Conservation (phyloP, 208 protist genomes). For the Leishmania mexicana region DNA sequence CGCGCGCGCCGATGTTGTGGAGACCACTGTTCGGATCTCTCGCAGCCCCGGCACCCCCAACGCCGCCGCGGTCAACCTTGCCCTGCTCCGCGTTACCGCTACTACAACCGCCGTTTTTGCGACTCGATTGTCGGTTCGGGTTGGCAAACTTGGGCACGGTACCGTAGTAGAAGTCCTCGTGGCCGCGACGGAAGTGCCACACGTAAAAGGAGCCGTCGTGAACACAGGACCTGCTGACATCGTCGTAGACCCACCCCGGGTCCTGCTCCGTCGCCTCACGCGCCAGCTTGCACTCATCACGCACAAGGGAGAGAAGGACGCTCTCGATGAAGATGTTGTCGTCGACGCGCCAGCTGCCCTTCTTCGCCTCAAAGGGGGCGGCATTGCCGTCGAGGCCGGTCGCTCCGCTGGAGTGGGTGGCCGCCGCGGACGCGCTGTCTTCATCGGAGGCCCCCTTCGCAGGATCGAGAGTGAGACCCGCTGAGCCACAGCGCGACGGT, state of each 20-base stretch:
- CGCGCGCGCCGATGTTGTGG: not conserved
- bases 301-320: slow-evolving; percentile 64
- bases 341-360: slow-evolving; percentile 54
- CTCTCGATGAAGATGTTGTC: slow-evolving; percentile 48
- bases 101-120: not conserved
- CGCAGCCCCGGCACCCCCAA: not conserved
- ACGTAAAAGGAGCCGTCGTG: slow-evolving; percentile 66
- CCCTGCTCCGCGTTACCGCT: not conserved
- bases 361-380: not conserved
- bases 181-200: slow-evolving; percentile 57
- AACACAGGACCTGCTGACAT: slow-evolving; percentile 28
- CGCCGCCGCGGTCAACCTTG: not conserved
- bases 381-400: not conserved
- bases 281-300: slow-evolving; percentile 71
- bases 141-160: slow-evolving; percentile 79
- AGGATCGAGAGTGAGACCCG: not conserved
- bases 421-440: not conserved
- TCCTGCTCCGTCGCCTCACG: slow-evolving; percentile 58
- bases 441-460: not conserved
- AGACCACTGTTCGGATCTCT: not conserved
- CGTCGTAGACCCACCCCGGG: slow-evolving; percentile 51
- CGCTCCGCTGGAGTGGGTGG: not conserved
- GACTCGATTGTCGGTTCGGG: slow-evolving; percentile 18
- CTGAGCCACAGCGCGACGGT: not conserved
- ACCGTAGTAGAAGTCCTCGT: slow-evolving; percentile 63